Percentiles rank a stretch among this genome's conserved stretches.
Conservation (phyloP, 1,139 yeast genomes). For the Groenewaldozyma auringiensis region DNA sequence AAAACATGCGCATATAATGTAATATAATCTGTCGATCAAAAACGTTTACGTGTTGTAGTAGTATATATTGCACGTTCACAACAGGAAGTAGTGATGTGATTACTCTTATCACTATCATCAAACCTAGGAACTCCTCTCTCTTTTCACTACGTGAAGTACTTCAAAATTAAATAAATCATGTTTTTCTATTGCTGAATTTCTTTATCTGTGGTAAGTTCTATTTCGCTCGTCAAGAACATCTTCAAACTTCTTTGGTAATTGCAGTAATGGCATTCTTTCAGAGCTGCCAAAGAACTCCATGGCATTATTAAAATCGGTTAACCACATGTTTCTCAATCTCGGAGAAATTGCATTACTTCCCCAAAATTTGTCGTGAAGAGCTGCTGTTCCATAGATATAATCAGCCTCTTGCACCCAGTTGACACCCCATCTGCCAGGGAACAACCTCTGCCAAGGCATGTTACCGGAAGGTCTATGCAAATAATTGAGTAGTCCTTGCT, state of each 20-base stretch:
- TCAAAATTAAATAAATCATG: no score
- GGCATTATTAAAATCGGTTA: conserved; percentile 5
- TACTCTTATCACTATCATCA: no score
- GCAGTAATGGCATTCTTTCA: neutral
- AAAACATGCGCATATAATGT: neutral
- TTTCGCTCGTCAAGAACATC: neutral
- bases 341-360: neutral
- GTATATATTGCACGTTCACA: no score
- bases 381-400: conserved; percentile 11
- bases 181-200: no score
- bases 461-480: conserved; percentile 10
- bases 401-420: conserved; percentile 11
- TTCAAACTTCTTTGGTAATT: neutral
- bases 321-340: conserved; percentile 6
- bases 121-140: no score
- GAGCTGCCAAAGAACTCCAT: neutral
- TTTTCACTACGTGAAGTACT: no score
- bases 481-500: conserved; percentile 14
- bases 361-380: conserved; percentile 14
- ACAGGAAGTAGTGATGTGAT: no score
- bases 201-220: neutral
- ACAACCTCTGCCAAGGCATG: conserved; percentile 12
- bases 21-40: no score
- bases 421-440: conserved; percentile 13
- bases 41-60: neutral